Base-by-base conservation (phyloP, 441 rosid species). In the Iberis amara region DNA sequence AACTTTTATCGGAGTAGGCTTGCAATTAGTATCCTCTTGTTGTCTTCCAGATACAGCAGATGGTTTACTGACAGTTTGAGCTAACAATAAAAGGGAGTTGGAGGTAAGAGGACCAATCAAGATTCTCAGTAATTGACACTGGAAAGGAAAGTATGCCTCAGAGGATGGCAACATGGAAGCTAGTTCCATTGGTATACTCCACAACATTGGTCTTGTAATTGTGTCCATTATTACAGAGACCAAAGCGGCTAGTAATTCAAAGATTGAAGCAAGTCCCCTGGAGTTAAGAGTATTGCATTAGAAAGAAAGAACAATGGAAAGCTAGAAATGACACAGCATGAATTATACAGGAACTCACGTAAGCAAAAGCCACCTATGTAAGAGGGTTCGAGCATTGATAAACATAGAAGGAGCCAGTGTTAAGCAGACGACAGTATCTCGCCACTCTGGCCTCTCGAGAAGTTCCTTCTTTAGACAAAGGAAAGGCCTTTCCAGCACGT, bases 341-440 rank as follows among this genome's bases (percentile, higher is more conserved):
- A 49, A 32, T 31, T 37, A 21, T 33, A 52, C 0, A 13, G 36
- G 43, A 57, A 82, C 89, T 79, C 64, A 82, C 92, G 89, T 73
- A 44, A 68, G 71, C 53, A 89, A 61, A 72, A 89, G 64, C 92
- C 95, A 89, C 38, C 68, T 73, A 59, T 85, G 95, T 45, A 89
- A 73, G 38, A 83, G 71, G 36, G 85, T 73, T 68, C 85, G 59
- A 7, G 61, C 13, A 44, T 52, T 59, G 46, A 66, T 52, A 32
- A 66, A 66, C 70, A 66, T 59, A 12, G 61, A 39, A 24, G 70
- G 56, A 11, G 70, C 46, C 11, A 66, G 46, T 1, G 15, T 14
- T 32, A 66, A 14, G 40, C 70, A 66, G 37, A 39, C 10, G 36
- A 59, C 61, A 0, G 59, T 39, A 24, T 47, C 40, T 13, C 44